Evolutionary conservation across 768 basidiomycete genomes (phyloP), one percentile per base, ranked within the genome.

Genomic region (Mycena galericulata): DNA sequence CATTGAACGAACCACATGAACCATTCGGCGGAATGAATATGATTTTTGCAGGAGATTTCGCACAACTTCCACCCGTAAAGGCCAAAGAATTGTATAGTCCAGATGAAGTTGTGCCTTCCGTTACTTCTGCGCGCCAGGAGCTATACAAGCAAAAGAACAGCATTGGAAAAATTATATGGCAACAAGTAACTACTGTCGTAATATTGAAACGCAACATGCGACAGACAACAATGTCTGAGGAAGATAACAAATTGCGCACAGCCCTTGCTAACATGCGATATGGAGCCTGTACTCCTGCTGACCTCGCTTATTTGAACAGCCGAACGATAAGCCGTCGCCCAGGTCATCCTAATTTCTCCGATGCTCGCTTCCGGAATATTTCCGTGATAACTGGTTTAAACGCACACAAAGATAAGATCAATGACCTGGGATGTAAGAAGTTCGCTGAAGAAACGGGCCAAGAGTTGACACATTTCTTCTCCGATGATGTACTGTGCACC

Each of bases 211-310:
- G 78, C 67, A 84, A 84, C 63, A 81, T 81, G 81, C 22, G 79
- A 24, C 80, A 83, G 63, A 62, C 46, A 32, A 69, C 75, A 53
- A 72, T 60, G 5, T 0, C 55, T 24, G 64, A 71, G 1, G 79
- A 7, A 17, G 61, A 83, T 73, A 45, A 17, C 0, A 68, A 72
- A 26, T 75, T 82, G 2, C 24, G 80, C 32, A 74, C 55, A 1
- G 77, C 78, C 0, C 55, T 85, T 1, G 75, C 76, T 22, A 82
- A 84, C 68, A 79, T 83, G 82, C 47, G 79, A 36, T 84, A 82
- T 63, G 77, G 75, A 24, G 70, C 78, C 0, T 86, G 84, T 69
- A 84, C 81, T 2, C 7, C 18, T 1, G 77, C 72, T 24, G 84
- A 86, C 65, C 64, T 85, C 11, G 38, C n/a, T 1, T 82, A 84